Conservation (phyloP, 352 stramenopile genomes). For the Sclerospora graminicola region DNA sequence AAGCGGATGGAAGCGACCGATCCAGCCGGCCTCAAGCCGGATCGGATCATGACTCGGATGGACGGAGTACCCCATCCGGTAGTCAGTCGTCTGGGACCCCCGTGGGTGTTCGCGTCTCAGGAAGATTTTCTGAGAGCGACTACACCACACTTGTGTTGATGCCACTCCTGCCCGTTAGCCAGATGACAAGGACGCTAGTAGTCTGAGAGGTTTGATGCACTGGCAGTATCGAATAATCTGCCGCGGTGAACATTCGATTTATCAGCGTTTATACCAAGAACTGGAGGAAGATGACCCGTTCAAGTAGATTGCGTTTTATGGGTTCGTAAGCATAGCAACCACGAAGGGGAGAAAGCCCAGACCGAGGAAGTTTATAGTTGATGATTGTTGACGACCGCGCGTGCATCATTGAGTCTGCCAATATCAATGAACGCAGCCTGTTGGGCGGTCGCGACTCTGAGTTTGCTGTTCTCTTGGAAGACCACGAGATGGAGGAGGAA, state of each 20-base stretch:
- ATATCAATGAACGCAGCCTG: slow-evolving; percentile 85
- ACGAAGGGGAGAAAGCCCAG: slow-evolving; percentile 25
- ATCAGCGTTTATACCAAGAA: slow-evolving; percentile 67
- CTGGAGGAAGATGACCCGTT: slow-evolving; percentile 71
- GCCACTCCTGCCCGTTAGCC: slow-evolving; percentile 68
- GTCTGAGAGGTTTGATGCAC: slow-evolving; percentile 76
- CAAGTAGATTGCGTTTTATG: slow-evolving; percentile 85
- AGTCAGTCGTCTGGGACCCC: too few species aligned
- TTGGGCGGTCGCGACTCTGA: slow-evolving; percentile 78
- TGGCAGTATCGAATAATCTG: slow-evolving; percentile 85
- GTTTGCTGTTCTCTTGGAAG: slow-evolving; percentile 78
- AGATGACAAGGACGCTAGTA: slow-evolving; percentile 72
- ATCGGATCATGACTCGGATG: too few species aligned
- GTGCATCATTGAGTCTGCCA: slow-evolving; percentile 77
- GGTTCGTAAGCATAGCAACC: slow-evolving; percentile 50
- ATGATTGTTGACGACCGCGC: slow-evolving; percentile 82
- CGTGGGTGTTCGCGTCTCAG: too few species aligned
- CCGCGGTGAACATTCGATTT: slow-evolving; percentile 72
- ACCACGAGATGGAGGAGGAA: slow-evolving; percentile 53
- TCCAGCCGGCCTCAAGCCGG: too few species aligned
- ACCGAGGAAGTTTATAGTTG: slow-evolving; percentile 78
- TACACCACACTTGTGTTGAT: slow-evolving; percentile 84
- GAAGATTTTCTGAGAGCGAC: too few species aligned
- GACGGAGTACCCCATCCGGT: too few species aligned
- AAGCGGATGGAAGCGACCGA: too few species aligned